These are phyloP conservation scores for Russula lepida DNA, from an alignment of 768 basidiomycete species.

Conservation along the genomic window DNA sequence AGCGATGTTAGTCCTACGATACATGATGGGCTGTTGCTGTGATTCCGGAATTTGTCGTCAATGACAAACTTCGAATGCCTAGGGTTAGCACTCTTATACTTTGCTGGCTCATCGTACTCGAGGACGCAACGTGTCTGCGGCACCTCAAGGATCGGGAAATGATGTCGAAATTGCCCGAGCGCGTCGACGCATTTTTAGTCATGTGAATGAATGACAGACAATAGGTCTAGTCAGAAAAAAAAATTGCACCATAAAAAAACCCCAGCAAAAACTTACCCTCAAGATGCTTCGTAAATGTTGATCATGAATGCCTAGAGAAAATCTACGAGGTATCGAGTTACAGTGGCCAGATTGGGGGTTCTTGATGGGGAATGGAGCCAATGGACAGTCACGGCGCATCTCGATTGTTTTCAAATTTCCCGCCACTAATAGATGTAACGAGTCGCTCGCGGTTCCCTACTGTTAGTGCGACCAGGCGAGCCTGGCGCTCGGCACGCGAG, in stretches of 20 bases:
- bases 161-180: not conserved
- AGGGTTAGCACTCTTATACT: constrained; percentile 1
- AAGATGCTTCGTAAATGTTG: not conserved
- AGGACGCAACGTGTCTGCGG: not conserved
- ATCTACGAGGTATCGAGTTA: too few species aligned
- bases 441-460: not conserved
- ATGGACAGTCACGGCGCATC: not conserved
- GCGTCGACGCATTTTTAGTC: not conserved
- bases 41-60: not conserved
- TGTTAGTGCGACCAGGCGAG: not conserved
- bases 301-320: too few species aligned
- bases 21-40: not conserved
- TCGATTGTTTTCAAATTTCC: not conserved
- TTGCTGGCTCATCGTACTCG: not conserved
- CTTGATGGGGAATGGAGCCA: constrained; percentile 10
- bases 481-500: not conserved
- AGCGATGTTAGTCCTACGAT: constrained; percentile 14
- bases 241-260: not conserved
- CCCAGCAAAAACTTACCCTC: not conserved
- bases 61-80: not conserved
- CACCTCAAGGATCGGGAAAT: not conserved
- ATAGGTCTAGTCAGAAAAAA: too few species aligned
- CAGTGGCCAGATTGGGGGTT: not conserved
- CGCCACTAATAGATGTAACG: not conserved
- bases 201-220: not conserved